Evolutionary conservation across 768 basidiomycete species (phyloP).

Genomic region (Butyriboletus loyo): DNA sequence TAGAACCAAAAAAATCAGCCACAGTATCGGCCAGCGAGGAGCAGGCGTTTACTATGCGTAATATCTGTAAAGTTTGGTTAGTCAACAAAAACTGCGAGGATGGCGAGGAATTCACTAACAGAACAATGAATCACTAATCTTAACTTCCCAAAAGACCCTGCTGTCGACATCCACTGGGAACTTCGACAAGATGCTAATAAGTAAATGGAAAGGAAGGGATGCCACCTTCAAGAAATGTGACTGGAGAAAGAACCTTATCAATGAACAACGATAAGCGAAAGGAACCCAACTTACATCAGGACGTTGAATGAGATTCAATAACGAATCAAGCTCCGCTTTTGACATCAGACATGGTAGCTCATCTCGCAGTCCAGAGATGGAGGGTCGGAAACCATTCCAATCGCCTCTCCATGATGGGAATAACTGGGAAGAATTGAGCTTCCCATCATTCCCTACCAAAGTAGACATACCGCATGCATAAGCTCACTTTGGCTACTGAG

Average conservation of each 20-base stretch:
- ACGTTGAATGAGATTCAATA: constrained; percentile 68
- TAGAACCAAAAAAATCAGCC: constrained; percentile 28
- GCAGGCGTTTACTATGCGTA: constrained; percentile 29
- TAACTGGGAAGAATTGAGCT: constrained; percentile 40
- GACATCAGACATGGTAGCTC: constrained; percentile 63
- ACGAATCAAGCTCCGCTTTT: constrained; percentile 60
- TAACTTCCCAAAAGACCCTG: constrained; percentile 67
- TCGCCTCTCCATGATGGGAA: constrained; percentile 80
- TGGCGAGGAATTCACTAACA: constrained; percentile 41
- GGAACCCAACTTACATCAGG: constrained; percentile 59
- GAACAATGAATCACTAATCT: constrained; percentile 62
- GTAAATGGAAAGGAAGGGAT: constrained; percentile 75
- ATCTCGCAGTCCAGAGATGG: constrained; percentile 59
- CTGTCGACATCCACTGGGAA: constrained; percentile 77
- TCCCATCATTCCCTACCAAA: neutral
- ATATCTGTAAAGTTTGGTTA: constrained; percentile 27
- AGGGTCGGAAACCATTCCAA: constrained; percentile 68
- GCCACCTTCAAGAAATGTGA: constrained; percentile 87
- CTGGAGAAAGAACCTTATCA: constrained; percentile 36
- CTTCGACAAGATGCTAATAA: constrained; percentile 71
- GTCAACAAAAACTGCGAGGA: constrained; percentile 5
- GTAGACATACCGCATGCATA: constrained; percentile 61
- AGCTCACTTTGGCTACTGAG: constrained; percentile 77
- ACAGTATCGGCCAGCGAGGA: neutral
- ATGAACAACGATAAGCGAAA: neutral